Evolutionary conservation across 2,329 filamentous ascomycete species (phyloP).

Genomic region (Sclerotinia trifoliorum): DNA sequence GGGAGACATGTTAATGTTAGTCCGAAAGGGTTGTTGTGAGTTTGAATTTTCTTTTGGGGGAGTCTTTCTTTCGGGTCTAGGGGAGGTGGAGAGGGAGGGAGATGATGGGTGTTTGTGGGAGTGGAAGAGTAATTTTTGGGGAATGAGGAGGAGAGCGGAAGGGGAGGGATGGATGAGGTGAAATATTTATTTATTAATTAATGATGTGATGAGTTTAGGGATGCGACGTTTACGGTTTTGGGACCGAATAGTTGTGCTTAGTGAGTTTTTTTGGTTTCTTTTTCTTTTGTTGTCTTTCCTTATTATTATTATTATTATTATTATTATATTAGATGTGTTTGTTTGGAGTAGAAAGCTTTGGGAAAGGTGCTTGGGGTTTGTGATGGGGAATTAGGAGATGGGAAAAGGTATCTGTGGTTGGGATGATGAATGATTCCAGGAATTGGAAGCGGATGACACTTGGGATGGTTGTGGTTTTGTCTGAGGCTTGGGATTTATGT

Average conservation of each 20-base stretch:
- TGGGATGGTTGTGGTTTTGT: not conserved
- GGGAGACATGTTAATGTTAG: constrained; percentile 72
- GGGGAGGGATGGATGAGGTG: too few relatives aligned
- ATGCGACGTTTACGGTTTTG: not conserved
- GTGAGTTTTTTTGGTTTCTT: not conserved
- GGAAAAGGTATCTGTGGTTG: not conserved
- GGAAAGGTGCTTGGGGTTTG: too few relatives aligned
- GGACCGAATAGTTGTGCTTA: constrained; percentile 12
- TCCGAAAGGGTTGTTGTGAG: constrained; percentile 65
- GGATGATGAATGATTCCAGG: not conserved
- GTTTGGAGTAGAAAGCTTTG: not conserved
- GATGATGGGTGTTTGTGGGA: not conserved
- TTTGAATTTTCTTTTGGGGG: too few relatives aligned
- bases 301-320: too few relatives aligned
- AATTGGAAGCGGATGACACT: not conserved
- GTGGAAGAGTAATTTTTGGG: not conserved
- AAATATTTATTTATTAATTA: not conserved
- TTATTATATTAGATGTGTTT: not conserved
- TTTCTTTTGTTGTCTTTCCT: not conserved
- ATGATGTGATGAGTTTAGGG: not conserved
- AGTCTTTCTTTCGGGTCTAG: too few relatives aligned
- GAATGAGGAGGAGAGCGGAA: too few relatives aligned
- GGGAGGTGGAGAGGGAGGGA: not conserved
- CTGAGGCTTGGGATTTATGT: not conserved
- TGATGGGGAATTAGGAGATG: not conserved